A percentile compares a stretch with the other conserved stretches of the same genome.
Conservation (phyloP, 164 flowering plant species). For the Kalanchoe fedtschenkoi region DNA sequence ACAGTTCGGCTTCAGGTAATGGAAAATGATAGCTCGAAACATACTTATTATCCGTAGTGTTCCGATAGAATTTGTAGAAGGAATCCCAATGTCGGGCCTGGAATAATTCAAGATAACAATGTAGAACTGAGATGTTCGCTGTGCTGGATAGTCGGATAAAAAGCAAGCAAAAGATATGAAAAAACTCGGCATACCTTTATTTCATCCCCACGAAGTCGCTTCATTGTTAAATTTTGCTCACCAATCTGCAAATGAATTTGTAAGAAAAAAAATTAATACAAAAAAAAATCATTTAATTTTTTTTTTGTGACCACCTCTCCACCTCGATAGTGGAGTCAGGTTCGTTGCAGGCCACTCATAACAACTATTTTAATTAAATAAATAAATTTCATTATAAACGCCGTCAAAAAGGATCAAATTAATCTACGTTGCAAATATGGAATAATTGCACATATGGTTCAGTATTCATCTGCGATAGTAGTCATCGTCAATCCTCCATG, state of each 20-base stretch:
- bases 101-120: constrained; percentile 10
- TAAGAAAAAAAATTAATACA: constrained; percentile 3
- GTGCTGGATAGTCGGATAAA: too few relatives aligned
- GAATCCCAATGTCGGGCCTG: constrained; percentile 96
- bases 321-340: too few relatives aligned
- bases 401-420: too few relatives aligned
- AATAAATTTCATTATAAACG: too few relatives aligned
- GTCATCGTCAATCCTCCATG: too few relatives aligned
- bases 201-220: constrained; percentile 86
- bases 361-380: too few relatives aligned
- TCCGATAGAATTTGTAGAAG: constrained; percentile 77
- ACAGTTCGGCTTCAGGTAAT: neutral
- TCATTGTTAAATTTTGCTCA: constrained; percentile 69
- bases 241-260: constrained; percentile 46
- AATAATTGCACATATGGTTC: too few relatives aligned
- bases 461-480: too few relatives aligned
- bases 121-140: constrained; percentile 1
- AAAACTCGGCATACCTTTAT: constrained; percentile 44
- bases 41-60: constrained; percentile 92
- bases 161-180: neutral
- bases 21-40: constrained; percentile 10
- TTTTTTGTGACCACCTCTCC: too few relatives aligned
- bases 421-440: too few relatives aligned
- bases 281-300: too few relatives aligned
- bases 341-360: too few relatives aligned